Base-by-base conservation (phyloP, 2,329 filamentous ascomycete species). In the Aspergillus versicolor region DNA sequence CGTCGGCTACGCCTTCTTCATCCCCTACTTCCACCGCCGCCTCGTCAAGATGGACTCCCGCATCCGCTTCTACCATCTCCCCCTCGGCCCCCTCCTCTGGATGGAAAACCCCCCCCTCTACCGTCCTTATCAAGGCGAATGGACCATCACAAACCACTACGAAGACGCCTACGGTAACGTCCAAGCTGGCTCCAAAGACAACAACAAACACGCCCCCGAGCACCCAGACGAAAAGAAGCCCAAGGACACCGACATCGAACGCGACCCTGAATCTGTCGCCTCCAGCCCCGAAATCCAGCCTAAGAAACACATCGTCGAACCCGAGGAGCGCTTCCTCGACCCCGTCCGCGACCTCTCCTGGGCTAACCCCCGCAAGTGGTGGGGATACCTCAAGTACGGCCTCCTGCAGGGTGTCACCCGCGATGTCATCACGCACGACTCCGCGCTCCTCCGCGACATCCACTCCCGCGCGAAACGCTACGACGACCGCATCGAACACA, bases 401-500 rank as follows among this genome's bases (percentile, higher is more conserved):
- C 70, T 83, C 56, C 76, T 78, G 6, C 74, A 75, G 49, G 75
- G 77, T 52, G 74, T 79, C 19, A 75, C 73, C 27, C 71, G 73
- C 53, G 76, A 79, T 57, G 72, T 73, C 22, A 70, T 77, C 43
- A 71, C 69, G 21, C 75, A 77, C 59, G 71, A 76, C 57, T 74
- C 73, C 4, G 70, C 69, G 5, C 65, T 65, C 42, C 73, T 75
- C n/a, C 71, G 64, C 49, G 71, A 65, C 51, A 75, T 73, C 48
- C 76, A 79, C 62, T 67, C 75, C 42, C 69, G 71, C 22, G 77
- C 78, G 17, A 71, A 71, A 42, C 69, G 69, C 32, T 81, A 81
- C 62, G 78, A 80, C 65, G 75, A 76, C 59, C 71, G 74, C 17
- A 75, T 79, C 40, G 79, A 81, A 63, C 77, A 81, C 65, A 69